A percentile compares a stretch with the other conserved stretches of the same genome.
phyloP scores from a whole-genome alignment of 352 stramenopile species.

The Phytophthora vignae region DNA sequence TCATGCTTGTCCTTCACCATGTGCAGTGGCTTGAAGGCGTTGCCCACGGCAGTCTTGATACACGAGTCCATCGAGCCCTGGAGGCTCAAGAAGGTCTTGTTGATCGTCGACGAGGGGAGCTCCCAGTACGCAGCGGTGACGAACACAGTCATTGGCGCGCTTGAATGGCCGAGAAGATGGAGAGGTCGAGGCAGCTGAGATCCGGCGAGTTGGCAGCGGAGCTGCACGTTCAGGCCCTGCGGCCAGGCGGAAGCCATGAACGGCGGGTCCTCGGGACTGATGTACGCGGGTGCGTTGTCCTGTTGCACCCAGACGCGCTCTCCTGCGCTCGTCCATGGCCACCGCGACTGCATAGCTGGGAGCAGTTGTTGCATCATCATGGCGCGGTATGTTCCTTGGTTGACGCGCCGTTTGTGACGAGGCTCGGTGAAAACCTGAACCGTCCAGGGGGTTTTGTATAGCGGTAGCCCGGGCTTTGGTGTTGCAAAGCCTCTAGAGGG shows the following conservation, averaged over 20 bases:
- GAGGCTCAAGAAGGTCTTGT: slow-evolving; percentile 13
- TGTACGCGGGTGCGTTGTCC: slow-evolving; percentile 5
- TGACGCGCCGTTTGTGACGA: no score
- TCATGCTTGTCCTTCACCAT: slow-evolving; percentile 6
- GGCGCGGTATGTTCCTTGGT: not conserved
- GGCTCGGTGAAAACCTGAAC: no score
- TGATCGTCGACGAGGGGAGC: slow-evolving; percentile 6
- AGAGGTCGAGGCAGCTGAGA: slow-evolving; percentile 6
- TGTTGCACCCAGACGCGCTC: not conserved
- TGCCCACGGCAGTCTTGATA: slow-evolving; percentile 10
- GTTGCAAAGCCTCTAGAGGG: no score
- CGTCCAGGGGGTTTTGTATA: no score
- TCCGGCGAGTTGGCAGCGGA: slow-evolving; percentile 13
- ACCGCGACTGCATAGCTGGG: not conserved
- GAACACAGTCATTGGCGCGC: not conserved
- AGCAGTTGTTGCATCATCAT: slow-evolving; percentile 5
- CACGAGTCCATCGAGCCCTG: slow-evolving; percentile 22
- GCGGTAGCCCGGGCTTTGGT: no score
- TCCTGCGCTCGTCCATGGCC: not conserved
- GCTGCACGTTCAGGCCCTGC: not conserved
- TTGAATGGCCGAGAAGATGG: slow-evolving; percentile 15
- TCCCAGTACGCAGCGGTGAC: slow-evolving; percentile 4
- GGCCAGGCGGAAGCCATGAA: not conserved
- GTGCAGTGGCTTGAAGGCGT: slow-evolving; percentile 2
- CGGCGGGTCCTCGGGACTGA: not conserved